phyloP scores from a whole-genome alignment of 805 yeast genomes.

The Debaryomyces tyrocola region DNA sequence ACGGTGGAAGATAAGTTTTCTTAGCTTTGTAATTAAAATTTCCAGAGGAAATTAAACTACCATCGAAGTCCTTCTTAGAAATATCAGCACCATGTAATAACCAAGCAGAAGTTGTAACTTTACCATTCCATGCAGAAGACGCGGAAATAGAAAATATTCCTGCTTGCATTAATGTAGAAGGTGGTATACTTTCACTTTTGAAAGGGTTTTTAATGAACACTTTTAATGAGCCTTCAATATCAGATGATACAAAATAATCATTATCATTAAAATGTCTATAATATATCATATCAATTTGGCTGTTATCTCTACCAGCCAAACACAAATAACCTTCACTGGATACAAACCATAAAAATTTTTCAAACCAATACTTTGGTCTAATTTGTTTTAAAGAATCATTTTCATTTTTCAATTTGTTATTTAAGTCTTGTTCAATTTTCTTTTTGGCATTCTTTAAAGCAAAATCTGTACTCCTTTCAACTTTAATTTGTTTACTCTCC shows the following conservation, averaged over 20 bases:
- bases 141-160: slow-evolving; percentile 81
- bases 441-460: slow-evolving; percentile 84
- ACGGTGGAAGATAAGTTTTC: slow-evolving; percentile 67
- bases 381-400: slow-evolving; percentile 52
- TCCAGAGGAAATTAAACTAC: slow-evolving; percentile 60
- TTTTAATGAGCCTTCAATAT: slow-evolving; percentile 68
- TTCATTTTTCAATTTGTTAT: slow-evolving; percentile 58
- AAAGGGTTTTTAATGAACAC: slow-evolving; percentile 82
- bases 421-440: slow-evolving; percentile 71
- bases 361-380: slow-evolving; percentile 85
- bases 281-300: slow-evolving; percentile 78
- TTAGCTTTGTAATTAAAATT: slow-evolving; percentile 54
- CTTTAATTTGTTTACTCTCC: slow-evolving; percentile 73
- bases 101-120: slow-evolving; percentile 82
- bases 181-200: slow-evolving; percentile 71
- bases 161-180: slow-evolving; percentile 85
- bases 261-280: slow-evolving; percentile 71
- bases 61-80: slow-evolving; percentile 67
- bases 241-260: slow-evolving; percentile 74
- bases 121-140: slow-evolving; percentile 88
- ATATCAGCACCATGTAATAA: slow-evolving; percentile 70
- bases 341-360: slow-evolving; percentile 92
- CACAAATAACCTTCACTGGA: slow-evolving; percentile 86
- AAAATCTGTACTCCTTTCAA: slow-evolving; percentile 69
- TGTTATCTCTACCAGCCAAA: slow-evolving; percentile 79